Conservation (phyloP, 805 yeast genomes). For the Wickerhamiella nectarea region DNA sequence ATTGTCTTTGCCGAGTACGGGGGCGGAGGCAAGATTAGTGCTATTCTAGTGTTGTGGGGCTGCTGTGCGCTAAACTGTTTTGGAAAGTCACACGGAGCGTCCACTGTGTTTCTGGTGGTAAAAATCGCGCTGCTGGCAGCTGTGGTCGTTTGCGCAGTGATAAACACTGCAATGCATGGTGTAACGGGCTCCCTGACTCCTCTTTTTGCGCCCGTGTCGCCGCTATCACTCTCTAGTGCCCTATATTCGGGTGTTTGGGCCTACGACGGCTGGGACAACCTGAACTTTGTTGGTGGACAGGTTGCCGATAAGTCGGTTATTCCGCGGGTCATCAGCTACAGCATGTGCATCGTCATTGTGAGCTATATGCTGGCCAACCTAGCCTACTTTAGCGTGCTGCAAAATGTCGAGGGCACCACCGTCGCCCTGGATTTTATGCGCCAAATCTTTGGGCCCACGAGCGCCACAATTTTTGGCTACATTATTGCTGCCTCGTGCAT, state of each 20-base stretch:
- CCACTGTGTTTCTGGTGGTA: conserved; percentile 25
- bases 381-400: conserved; percentile 54
- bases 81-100: conserved; percentile 9
- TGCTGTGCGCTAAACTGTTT: conserved; percentile 23
- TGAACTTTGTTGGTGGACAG: conserved; percentile 31
- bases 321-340: conserved; percentile 28
- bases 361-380: conserved; percentile 27
- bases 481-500: conserved; percentile 29
- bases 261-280: conserved; percentile 34
- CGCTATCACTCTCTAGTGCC: conserved; percentile 27
- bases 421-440: conserved; percentile 28
- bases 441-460: conserved; percentile 21
- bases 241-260: conserved; percentile 33
- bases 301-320: conserved; percentile 27
- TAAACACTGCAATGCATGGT: conserved; percentile 16
- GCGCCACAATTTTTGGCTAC: conserved; percentile 24
- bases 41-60: conserved; percentile 15
- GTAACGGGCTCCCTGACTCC: conserved; percentile 18
- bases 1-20: conserved; percentile 29
- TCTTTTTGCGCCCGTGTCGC: conserved; percentile 19
- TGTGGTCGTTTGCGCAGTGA: conserved; percentile 24
- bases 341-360: conserved; percentile 30
- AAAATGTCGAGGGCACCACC: conserved; percentile 31
- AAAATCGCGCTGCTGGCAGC: conserved; percentile 25
- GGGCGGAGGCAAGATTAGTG: conserved; percentile 16